Evolutionary conservation across 23 red algal species (phyloP), one percentile per base, ranked within the genome.

Genomic region (Gracilaria gracilis): DNA sequence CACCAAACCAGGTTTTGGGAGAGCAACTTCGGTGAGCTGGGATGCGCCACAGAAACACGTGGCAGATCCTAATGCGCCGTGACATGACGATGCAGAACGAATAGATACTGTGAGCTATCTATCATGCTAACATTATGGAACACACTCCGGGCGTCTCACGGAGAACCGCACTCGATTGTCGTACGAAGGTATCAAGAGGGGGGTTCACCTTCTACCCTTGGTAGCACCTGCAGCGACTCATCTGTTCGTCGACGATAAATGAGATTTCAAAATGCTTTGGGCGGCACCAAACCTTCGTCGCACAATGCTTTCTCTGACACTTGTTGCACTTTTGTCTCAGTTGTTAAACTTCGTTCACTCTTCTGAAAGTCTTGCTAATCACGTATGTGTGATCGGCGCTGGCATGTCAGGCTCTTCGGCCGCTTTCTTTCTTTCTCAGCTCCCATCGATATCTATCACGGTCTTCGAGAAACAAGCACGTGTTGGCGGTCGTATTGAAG

Each of bases 371-470:
- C 9, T 50, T 14, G 38, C 9, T 50, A 2, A 40, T 31, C 79
- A 82, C 29, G 82, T 94, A 11, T 94, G 92, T 33, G 62, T 94
- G 33, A 82, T 94, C n/a, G 92, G 92, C 6, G 92, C 82, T n/a
- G 92, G 92, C 23, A 94, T 94, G 21, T 51, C 83, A 4, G 79
- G 78, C 36, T 83, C 92, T n/a, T 66, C 92, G 16, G 65, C 80
- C 27, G 79, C 92, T 23, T 83, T 70, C 62, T 94, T 94, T 76
- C 83, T 94, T 36, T 75, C 92, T 39, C 42, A 54, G 11, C 33
- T 28, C 16, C 38, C 73, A 15, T 71, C 59, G 21, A 58, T 47
- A 40, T 31, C 31, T 44, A 82, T 94, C 20, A 65, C 61, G 4
- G 57, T 94, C 0, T 94, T 88, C 42, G 92, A 94, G 50, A 65